These are phyloP conservation scores for Rhytidiadelphus loreus DNA, from an alignment of 225 moss, liverwort and hornwort species.

Conservation along the genomic window DNA sequence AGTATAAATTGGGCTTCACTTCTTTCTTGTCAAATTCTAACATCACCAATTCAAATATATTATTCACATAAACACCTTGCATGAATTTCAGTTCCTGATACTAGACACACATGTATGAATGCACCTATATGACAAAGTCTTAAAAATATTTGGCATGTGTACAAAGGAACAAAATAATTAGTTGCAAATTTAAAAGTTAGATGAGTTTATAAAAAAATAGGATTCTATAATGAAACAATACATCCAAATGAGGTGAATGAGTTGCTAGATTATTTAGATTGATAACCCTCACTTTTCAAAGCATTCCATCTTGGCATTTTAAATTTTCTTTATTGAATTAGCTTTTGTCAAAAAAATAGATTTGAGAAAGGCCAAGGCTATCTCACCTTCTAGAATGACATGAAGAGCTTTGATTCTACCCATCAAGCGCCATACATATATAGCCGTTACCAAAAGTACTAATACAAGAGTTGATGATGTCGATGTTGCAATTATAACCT, in stretches of 20 bases:
- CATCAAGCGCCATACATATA: neutral
- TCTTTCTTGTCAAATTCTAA: neutral
- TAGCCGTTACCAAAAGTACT: neutral
- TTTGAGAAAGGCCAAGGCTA: neutral
- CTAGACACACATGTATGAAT: rapidly evolving
- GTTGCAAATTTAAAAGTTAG: too few species aligned
- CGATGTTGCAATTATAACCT: neutral
- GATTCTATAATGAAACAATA: neutral
- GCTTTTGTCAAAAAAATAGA: rapidly evolving
- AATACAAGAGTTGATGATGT: neutral
- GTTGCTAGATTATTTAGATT: neutral
- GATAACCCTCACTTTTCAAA: neutral
- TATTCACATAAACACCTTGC: too few species aligned
- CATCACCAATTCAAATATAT: neutral
- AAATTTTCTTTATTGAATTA: too few species aligned
- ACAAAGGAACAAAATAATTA: rapidly evolving
- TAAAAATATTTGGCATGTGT: neutral
- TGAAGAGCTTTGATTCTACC: neutral
- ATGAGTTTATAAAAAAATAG: rapidly evolving
- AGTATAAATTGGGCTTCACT: neutral
- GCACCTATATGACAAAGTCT: rapidly evolving
- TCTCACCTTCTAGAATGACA: neutral
- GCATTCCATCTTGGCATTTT: too few species aligned
- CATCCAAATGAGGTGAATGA: neutral
- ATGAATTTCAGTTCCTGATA: rapidly evolving